Evolutionary conservation across 805 yeast species (phyloP), one percentile per base, ranked within the genome.

Genomic region (Yamadazyma nakazawae): DNA sequence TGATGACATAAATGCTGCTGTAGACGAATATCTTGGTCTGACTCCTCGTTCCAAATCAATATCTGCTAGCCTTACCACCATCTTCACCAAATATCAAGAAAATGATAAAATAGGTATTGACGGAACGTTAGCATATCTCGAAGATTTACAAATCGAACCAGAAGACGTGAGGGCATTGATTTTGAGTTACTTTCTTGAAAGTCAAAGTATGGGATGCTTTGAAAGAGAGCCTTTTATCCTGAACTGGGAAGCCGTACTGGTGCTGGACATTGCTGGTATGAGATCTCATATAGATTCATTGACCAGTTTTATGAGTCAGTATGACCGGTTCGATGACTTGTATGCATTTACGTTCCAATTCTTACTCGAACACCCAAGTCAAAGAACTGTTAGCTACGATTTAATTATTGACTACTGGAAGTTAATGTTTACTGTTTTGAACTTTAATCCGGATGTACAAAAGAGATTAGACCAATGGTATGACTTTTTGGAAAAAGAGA

Each of bases 361-460:
- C 54, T 72, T 82, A 18, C 66, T 82, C 40, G 92, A 83, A 38
- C 72, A 72, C 5, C 80, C 82, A 12, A 55, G 58, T 31, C 81
- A 79, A 51, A 80, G 83, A 50, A 67, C 75, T 3, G 58, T 91
- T 32, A 67, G 75, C 8, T 62, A 71, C 2, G 91, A 83, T 0
- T 74, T 80, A 1, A 92, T 96, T 0, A 63, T 75, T 1, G 87
- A 79, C 16, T 87, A 89, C 66, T 92, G 97, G 98, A 64, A 68
- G 31, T 67, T 92, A 30, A 72, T 91, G 34, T 72, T 91, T 19
- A 39, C 46, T 0, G 67, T 67, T 34, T 55, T 59, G 1, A 43
- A 42, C 13, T 38, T 50, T 6, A 17, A 11, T 5, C 19, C 28
- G 1, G 38, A 47, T 14, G 48, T 52, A 1, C 36, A 53, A 26